phyloP scores from a whole-genome alignment of 2,329 filamentous ascomycete species.

The Rhexocercosporidium sp. region DNA sequence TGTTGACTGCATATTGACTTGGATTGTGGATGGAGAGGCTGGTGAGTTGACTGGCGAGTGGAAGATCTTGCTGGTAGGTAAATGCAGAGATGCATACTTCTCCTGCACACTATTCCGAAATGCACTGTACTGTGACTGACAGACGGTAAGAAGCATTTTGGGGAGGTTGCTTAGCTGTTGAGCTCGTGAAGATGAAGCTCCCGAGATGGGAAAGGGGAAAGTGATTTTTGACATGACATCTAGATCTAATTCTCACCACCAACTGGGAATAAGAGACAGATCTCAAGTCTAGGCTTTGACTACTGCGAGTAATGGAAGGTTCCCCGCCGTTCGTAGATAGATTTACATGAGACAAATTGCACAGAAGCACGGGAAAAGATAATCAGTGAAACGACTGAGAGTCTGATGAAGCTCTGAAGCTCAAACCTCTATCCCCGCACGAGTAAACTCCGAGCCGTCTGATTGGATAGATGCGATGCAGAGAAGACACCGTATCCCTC shows the following conservation, averaged over 20 bases:
- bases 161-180: not conserved
- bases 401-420: conserved; percentile 1
- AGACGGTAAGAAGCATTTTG: not conserved
- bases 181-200: not conserved
- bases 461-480: not conserved
- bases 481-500: not conserved
- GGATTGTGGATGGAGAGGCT: too few relatives aligned
- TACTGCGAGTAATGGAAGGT: not conserved
- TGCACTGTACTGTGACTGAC: not conserved
- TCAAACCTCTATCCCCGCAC: conserved; percentile 4
- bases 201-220: not conserved
- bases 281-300: not conserved
- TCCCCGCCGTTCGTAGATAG: not conserved
- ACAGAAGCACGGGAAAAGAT: not conserved
- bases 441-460: not conserved
- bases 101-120: not conserved
- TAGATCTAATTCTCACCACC: not conserved
- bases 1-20: not conserved
- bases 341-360: not conserved
- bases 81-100: not conserved
- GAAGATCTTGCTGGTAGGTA: not conserved
- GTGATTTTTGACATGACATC: not conserved
- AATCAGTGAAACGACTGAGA: not conserved
- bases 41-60: not conserved
- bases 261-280: not conserved